Evolutionary conservation across 208 protist genomes (phyloP).

Genomic region (Phytomonas sp.): DNA sequence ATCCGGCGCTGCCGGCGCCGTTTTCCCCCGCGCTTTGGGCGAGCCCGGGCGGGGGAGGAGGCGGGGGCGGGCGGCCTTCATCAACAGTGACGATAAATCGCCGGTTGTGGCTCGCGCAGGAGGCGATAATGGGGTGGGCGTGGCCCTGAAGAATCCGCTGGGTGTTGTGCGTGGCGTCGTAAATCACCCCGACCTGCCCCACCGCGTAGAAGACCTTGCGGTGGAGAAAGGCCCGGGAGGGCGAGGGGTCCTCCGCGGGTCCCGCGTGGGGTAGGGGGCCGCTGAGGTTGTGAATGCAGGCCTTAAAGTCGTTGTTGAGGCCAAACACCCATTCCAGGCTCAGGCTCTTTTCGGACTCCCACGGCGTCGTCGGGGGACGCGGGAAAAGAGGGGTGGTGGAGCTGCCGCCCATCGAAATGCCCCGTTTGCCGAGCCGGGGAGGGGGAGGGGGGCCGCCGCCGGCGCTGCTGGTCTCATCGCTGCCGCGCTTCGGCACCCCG

Average conservation of each 20-base stretch:
- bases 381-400: conserved; percentile 23
- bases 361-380: not conserved
- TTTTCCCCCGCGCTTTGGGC: not conserved
- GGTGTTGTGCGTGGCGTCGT: conserved; percentile 78
- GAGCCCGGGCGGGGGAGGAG: conserved; percentile 10
- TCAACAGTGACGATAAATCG: conserved; percentile 91
- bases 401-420: conserved; percentile 8
- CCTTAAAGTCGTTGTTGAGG: conserved; percentile 84
- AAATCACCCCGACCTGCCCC: conserved; percentile 88
- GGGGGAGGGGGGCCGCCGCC: not conserved
- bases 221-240: conserved; percentile 16
- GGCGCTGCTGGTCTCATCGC: not conserved
- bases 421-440: not conserved
- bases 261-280: not conserved
- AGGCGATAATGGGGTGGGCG: conserved; percentile 70
- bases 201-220: conserved; percentile 87
- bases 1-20: conserved; percentile 8
- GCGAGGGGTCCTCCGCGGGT: conserved; percentile 1
- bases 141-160: conserved; percentile 90
- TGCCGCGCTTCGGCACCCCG: too few species aligned
- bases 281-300: conserved; percentile 85
- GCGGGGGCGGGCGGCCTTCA: conserved; percentile 41
- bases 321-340: conserved; percentile 87
- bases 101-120: conserved; percentile 68
- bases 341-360: conserved; percentile 48